Base-by-base conservation (phyloP, 352 stramenopile genomes). In the Globisporangium sylvaticum region DNA sequence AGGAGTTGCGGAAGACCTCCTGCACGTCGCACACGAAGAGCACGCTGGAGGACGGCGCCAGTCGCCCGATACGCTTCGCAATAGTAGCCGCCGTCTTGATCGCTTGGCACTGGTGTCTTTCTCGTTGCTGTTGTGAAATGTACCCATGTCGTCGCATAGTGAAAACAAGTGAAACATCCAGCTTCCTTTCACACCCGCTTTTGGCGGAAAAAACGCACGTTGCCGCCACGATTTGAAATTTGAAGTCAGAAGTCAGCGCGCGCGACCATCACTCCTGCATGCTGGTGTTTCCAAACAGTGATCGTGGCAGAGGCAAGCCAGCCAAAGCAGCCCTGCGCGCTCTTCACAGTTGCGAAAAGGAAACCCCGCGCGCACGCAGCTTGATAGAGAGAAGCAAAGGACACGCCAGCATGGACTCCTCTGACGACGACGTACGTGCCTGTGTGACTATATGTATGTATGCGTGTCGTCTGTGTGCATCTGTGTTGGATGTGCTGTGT, bases 11-110 rank as follows among this genome's bases (percentile, higher is more conserved):
- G 77, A 99, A 99, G n/a, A 90, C 71, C 76, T 98, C 94, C 81
- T 99, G 97, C 31, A 99, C 90, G 69, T 99, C 97, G 70, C 97
- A 99, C 22, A 98, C 80, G 22, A 99, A 95, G 24, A 99, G 84
- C 50, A 91, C 74, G 64, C 78, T 93, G 27, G 87, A 91, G n/a
- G 78, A 58, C 54, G 87, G 83, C 65, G 83, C 68, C 8, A 95
- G 69, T 20, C 78, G 78, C 32, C 84, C 83, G 29, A 92, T 48
- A 46, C 61, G 66, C 59, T 64, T 69, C 44, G 31, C 64, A 18
- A 62, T 46, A 18, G 31, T 39, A 12, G 22, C 29, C 18, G 37
- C 20, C 64, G 60, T 69, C 4, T 1, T 61, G 4, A 8, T 10
- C 9, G 14, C n/a, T 39, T n/a, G n/a, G n/a, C n/a, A n/a, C n/a